Percentiles rank a stretch among this genome's conserved stretches.
Conservation (phyloP, 2,329 filamentous ascomycete genomes). For the Penicillium sclerotigenum region DNA sequence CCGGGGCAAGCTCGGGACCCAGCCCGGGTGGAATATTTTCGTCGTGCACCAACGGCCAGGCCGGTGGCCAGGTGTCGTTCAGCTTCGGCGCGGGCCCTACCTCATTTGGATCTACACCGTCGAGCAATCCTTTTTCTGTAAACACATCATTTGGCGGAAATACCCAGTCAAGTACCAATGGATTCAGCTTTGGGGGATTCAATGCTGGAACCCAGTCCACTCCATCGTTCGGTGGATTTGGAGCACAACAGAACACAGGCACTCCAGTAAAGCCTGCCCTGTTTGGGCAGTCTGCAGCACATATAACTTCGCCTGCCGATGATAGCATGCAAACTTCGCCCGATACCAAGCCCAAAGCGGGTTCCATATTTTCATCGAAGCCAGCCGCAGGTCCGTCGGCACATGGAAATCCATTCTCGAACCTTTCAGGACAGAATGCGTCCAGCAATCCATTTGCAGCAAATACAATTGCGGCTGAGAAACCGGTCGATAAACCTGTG, state of each 20-base stretch:
- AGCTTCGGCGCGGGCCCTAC: slow-evolving; percentile 11
- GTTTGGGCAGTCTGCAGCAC: slow-evolving; percentile 16
- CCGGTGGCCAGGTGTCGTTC: slow-evolving; percentile 14
- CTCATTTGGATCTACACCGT: slow-evolving; percentile 2
- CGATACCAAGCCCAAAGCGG: slow-evolving; percentile 17
- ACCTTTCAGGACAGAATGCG: slow-evolving; percentile 6
- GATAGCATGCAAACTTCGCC: slow-evolving; percentile 27
- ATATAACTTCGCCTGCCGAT: slow-evolving; percentile 10
- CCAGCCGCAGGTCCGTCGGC: background rate
- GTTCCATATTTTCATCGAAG: slow-evolving; percentile 7
- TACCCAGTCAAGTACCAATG: slow-evolving; percentile 5
- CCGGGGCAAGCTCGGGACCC: slow-evolving; percentile 16
- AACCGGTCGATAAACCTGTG: slow-evolving; percentile 1
- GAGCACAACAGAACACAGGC: slow-evolving; percentile 10
- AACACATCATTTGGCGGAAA: slow-evolving; percentile 8
- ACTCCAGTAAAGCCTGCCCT: slow-evolving; percentile 3
- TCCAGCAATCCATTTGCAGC: slow-evolving; percentile 7
- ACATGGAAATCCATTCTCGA: slow-evolving; percentile 10
- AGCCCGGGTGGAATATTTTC: slow-evolving; percentile 19
- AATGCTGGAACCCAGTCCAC: slow-evolving; percentile 6
- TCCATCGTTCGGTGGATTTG: slow-evolving; percentile 14
- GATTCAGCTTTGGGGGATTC: slow-evolving; percentile 10
- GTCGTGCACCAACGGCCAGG: slow-evolving; percentile 14
- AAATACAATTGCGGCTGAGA: background rate
- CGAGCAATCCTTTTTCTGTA: slow-evolving; percentile 18